phyloP scores from a whole-genome alignment of 805 yeast genomes.

The Yarrowia porcina region DNA sequence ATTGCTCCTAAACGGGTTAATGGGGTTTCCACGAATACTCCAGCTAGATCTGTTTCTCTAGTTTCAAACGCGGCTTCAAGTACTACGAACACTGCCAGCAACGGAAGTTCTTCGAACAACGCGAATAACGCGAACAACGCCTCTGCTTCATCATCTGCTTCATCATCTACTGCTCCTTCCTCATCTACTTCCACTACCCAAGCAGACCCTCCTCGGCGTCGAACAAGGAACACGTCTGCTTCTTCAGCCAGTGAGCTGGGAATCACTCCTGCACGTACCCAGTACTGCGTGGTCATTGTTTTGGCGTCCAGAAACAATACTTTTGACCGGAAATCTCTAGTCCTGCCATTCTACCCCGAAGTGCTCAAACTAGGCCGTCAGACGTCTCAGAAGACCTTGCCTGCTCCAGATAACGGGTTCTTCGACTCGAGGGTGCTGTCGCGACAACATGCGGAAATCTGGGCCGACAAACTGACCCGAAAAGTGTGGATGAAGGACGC shows the following conservation, averaged over 20 bases:
- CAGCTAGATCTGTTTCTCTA: neutral
- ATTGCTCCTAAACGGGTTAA: slow-evolving; percentile 8
- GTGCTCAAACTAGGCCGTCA: slow-evolving; percentile 88
- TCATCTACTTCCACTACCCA: neutral
- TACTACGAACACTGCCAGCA: too few species aligned
- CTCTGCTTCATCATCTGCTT: too few species aligned
- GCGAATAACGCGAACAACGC: neutral
- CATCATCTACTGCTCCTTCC: too few species aligned
- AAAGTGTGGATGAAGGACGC: slow-evolving; percentile 76
- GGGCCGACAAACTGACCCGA: slow-evolving; percentile 62
- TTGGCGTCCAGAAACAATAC: slow-evolving; percentile 76
- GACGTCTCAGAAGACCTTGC: slow-evolving; percentile 50
- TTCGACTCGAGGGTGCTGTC: slow-evolving; percentile 92
- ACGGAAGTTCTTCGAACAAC: too few species aligned
- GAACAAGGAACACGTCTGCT: slow-evolving; percentile 18
- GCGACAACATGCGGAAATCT: slow-evolving; percentile 89
- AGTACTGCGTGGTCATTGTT: slow-evolving; percentile 51
- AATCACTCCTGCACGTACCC: slow-evolving; percentile 34
- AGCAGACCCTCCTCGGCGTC: neutral
- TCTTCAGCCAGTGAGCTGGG: slow-evolving; percentile 19
- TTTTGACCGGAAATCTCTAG: slow-evolving; percentile 72
- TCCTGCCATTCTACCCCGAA: slow-evolving; percentile 78
- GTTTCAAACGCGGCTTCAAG: too few species aligned
- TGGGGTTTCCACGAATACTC: neutral
- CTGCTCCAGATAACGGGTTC: slow-evolving; percentile 75